phyloP scores from a whole-genome alignment of 1,284 basidiomycete genomes.

The Sanghuangporus weigelae region DNA sequence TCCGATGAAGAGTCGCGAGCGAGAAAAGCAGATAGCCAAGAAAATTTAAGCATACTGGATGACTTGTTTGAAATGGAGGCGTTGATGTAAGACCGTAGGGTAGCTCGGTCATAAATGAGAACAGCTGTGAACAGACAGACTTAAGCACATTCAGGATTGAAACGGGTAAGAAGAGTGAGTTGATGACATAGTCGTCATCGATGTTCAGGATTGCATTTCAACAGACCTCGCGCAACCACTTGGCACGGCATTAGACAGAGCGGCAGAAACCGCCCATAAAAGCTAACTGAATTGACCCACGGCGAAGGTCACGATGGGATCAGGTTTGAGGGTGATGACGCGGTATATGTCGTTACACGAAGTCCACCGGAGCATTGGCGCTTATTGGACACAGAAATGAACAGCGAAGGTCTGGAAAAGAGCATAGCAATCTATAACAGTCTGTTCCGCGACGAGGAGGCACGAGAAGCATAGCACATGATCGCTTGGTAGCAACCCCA shows the following conservation, averaged over 20 bases:
- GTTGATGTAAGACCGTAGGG: neutral
- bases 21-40: neutral
- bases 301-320: neutral
- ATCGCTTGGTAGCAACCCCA: neutral
- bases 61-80: neutral
- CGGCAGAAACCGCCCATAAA: neutral
- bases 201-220: neutral
- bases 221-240: neutral
- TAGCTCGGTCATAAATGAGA: neutral
- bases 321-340: slow-evolving; percentile 5
- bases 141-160: neutral
- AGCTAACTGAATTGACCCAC: neutral
- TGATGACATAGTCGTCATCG: neutral
- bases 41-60: neutral
- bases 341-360: neutral
- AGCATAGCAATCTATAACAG: neutral
- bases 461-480: neutral
- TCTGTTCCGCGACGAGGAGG: neutral
- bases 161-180: neutral
- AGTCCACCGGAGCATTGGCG: neutral
- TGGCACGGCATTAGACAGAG: neutral
- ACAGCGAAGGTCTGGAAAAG: neutral
- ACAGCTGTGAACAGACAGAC: neutral
- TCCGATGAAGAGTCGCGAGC: neutral
- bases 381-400: neutral